Conservation (phyloP, 768 basidiomycete species). For the Suillus tomentosus region DNA sequence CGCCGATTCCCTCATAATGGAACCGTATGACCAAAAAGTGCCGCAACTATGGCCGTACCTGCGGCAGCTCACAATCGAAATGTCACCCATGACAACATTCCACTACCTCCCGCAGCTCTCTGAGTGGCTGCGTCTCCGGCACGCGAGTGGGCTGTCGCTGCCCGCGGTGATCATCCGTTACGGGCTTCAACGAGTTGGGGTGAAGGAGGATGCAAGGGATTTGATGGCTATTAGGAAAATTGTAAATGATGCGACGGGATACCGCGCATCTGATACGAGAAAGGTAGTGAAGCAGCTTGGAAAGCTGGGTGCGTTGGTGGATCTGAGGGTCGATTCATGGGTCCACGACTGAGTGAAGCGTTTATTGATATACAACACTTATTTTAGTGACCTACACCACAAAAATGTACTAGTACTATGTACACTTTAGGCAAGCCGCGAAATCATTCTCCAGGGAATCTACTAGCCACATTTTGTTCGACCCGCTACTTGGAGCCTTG, state of each 20-base stretch:
- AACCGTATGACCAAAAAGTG: neutral
- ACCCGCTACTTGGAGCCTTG: too few species aligned
- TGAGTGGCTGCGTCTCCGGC: constrained; percentile 1
- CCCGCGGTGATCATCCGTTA: neutral
- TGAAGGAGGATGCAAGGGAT: neutral
- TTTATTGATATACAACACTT: neutral
- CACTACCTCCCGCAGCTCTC: constrained; percentile 5
- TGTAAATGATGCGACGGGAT: constrained; percentile 3
- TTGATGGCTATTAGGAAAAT: neutral
- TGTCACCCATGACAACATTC: neutral
- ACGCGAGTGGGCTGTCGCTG: neutral
- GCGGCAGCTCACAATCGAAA: neutral
- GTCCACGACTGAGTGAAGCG: neutral
- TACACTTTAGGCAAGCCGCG: neutral
- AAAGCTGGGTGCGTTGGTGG: neutral
- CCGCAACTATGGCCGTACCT: neutral
- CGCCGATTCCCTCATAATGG: neutral
- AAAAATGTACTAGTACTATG: neutral
- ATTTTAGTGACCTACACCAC: neutral
- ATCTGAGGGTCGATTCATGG: neutral
- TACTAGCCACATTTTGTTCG: too few species aligned
- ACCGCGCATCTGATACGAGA: neutral
- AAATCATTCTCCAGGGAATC: neutral
- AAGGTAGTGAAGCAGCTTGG: neutral
- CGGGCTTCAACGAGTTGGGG: neutral